Evolutionary conservation across 192 early-diverging fungal species (phyloP).

Genomic region (Backusella australiensis): DNA sequence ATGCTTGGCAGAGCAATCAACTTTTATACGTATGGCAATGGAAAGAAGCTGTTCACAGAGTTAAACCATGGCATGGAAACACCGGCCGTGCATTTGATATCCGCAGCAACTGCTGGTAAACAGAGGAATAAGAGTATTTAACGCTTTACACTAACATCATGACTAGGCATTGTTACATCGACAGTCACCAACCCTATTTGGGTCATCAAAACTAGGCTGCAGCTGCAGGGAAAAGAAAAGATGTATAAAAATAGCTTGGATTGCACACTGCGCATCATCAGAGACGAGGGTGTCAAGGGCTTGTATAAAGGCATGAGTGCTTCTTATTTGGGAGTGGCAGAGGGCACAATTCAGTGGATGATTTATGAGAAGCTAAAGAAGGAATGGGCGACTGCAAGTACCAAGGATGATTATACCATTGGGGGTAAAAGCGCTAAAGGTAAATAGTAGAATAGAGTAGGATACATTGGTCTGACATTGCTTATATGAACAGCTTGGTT

Average conservation of each 20-base stretch:
- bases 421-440: slow-evolving; percentile 27
- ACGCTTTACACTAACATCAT: slow-evolving; percentile 43
- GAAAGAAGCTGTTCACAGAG: slow-evolving; percentile 75
- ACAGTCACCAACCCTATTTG: slow-evolving; percentile 95
- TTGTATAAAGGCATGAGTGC: slow-evolving; percentile 92
- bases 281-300: slow-evolving; percentile 78
- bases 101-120: slow-evolving; percentile 48
- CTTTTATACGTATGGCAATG: slow-evolving; percentile 91
- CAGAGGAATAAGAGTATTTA: not conserved
- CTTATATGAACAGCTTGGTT: slow-evolving; percentile 56
- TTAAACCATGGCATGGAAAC: slow-evolving; percentile 79
- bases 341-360: slow-evolving; percentile 94
- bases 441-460: not conserved
- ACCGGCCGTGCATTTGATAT: slow-evolving; percentile 68
- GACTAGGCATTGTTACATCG: slow-evolving; percentile 64
- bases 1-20: slow-evolving; percentile 72
- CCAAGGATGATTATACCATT: not conserved
- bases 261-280: slow-evolving; percentile 65
- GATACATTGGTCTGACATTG: not conserved
- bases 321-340: slow-evolving; percentile 82
- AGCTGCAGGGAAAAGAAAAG: slow-evolving; percentile 62
- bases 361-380: slow-evolving; percentile 93
- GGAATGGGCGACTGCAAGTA: not conserved
- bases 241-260: slow-evolving; percentile 78
- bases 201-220: slow-evolving; percentile 96